Percentiles rank a stretch among this genome's conserved stretches.
Evolutionary conservation across 169 alveolate species (phyloP).

Genomic region (Perkinsus marinus): DNA sequence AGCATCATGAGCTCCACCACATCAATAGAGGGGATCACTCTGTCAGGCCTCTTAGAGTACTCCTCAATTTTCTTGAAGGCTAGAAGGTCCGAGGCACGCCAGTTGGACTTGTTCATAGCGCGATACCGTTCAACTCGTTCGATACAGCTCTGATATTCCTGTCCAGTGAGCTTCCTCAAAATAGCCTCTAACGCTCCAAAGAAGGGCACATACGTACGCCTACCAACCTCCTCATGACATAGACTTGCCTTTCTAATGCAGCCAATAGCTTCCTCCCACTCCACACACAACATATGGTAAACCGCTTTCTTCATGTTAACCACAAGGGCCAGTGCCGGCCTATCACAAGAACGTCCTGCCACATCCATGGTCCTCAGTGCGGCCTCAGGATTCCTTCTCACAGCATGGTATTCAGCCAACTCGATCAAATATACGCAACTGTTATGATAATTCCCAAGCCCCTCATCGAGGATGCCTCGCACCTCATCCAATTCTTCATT

Average conservation of each 20-base stretch:
- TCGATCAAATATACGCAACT: not conserved
- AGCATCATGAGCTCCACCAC: not conserved
- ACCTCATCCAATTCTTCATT: not conserved
- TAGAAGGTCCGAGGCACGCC: not conserved
- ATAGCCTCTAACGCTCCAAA: not conserved
- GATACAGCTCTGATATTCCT: not conserved
- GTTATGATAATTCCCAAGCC: not conserved
- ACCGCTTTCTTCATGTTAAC: not conserved
- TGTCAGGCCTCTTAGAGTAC: not conserved
- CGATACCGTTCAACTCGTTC: not conserved
- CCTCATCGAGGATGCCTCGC: not conserved
- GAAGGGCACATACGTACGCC: not conserved
- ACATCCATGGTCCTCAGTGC: not conserved
- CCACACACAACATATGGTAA: not conserved
- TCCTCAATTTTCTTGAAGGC: not conserved
- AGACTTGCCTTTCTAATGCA: not conserved
- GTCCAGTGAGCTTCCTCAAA: not conserved
- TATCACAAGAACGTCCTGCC: not conserved
- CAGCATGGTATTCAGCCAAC: not conserved
- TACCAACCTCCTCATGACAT: not conserved
- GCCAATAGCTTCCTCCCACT: not conserved
- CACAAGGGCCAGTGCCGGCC: not conserved
- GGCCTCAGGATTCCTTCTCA: not conserved
- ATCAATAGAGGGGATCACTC: not conserved
- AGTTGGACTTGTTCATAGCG: not conserved